Percentiles rank a stretch among this genome's conserved stretches.
Conservation (phyloP, 2,329 filamentous ascomycete genomes). For the Amesomyces nigricolor region DNA sequence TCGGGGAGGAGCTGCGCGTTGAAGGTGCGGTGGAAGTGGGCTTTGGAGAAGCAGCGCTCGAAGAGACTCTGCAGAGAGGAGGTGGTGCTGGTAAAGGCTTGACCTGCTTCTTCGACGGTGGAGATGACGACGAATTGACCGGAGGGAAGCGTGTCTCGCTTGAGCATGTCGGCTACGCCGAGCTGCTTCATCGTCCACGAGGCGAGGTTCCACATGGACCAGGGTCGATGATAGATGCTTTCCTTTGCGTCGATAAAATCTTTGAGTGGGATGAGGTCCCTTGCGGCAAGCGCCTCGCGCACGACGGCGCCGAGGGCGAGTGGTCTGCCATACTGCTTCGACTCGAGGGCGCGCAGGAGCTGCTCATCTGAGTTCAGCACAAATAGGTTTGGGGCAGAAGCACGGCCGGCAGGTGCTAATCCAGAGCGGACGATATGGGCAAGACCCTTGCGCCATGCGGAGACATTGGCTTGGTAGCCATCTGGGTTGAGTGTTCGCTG, state of each 20-base stretch:
- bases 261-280: constrained; percentile 63
- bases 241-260: constrained; percentile 61
- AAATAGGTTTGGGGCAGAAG: constrained; percentile 40
- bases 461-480: constrained; percentile 32
- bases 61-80: constrained; percentile 48
- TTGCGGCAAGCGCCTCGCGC: constrained; percentile 62
- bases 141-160: constrained; percentile 50
- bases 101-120: constrained; percentile 56
- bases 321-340: constrained; percentile 72
- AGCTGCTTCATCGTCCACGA: constrained; percentile 70
- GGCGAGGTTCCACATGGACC: constrained; percentile 65
- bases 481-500: constrained; percentile 29
- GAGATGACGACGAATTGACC: constrained; percentile 61
- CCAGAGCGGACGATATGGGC: constrained; percentile 30
- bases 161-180: constrained; percentile 50
- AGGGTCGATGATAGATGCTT: constrained; percentile 62
- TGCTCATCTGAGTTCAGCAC: constrained; percentile 53
- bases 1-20: constrained; percentile 45
- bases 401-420: constrained; percentile 26
- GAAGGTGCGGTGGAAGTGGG: constrained; percentile 58
- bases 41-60: constrained; percentile 62
- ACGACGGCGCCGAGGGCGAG: constrained; percentile 75
- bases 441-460: constrained; percentile 33
- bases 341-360: constrained; percentile 66
- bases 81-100: constrained; percentile 42